Base-by-base conservation (phyloP, 139 green algal species). In the Chlorella sorokiniana region DNA sequence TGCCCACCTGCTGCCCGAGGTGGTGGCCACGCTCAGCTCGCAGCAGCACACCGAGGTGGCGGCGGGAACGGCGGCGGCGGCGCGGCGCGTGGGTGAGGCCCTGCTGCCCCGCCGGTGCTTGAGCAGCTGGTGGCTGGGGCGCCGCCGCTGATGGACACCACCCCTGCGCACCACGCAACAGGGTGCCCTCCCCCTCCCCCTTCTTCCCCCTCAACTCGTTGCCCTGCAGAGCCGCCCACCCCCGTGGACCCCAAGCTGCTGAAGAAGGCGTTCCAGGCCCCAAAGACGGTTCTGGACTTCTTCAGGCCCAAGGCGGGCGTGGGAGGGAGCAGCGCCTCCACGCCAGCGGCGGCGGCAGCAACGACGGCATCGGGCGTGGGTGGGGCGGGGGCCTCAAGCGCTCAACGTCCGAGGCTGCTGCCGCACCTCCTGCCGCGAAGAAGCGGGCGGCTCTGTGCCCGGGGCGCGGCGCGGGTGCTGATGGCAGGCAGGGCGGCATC, bases 1-100 rank as follows among this genome's bases (percentile, higher is more conserved):
- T 11, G 81, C 64, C 18, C 64, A 86, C 11, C 84, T 96, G 59
- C 84, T 96, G 72, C 76, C 82, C 4, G 88, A 96, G 74, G 93
- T 96, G 23, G 87, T 88, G 37, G 86, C 83, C 0, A 79, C 73
- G 40, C 78, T 91, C 45, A 56, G 62, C n/a, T 78, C 82, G 1
- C 33, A 81, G 56, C 74, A 91, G 81, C 25, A 82, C 35, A n/a
- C 51, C 51, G n/a, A n/a, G n/a, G n/a, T n/a, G 35, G 54, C 45
- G 54, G 54, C 45, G 31, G 56, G 29, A 22, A 38, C 51, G 27
- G 65, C 65, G 35, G 54, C 76, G 11, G 40, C 45, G 65, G 6
- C 31, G 31, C 9, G 65, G 22, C 31, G 59, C 31, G 63, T 70
- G 37, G 23, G 62, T 40, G 18, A 7, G 40, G 23, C 14, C 29